Evolutionary conservation across 495 filamentous ascomycete genomes (phyloP).

Genomic region (Aspergillus biplanus): DNA sequence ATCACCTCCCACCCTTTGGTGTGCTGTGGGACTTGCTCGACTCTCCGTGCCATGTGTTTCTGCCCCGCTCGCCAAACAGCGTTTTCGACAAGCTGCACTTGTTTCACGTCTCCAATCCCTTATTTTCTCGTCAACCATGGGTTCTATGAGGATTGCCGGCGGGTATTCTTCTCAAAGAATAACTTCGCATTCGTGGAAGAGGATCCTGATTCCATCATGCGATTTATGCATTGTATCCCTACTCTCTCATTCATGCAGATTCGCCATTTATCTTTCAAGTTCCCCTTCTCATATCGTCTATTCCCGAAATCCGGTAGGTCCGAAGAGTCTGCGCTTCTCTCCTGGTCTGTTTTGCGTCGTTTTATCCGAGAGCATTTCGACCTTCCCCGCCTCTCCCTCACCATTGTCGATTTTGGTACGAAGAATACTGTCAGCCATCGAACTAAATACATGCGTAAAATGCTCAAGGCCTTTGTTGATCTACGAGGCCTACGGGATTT

Average conservation of each 20-base stretch:
- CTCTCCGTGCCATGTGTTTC: constrained; percentile 27
- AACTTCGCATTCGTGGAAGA: constrained; percentile 30
- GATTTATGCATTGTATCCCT: constrained; percentile 22
- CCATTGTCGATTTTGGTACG: constrained; percentile 25
- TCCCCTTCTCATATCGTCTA: constrained; percentile 21
- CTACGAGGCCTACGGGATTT: constrained; percentile 24
- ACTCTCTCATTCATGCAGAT: constrained; percentile 26
- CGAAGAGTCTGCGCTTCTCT: constrained; percentile 19
- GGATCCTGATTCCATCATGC: constrained; percentile 28
- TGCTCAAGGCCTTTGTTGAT: constrained; percentile 24
- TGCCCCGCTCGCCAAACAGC: constrained; percentile 27
- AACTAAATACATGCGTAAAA: constrained; percentile 23
- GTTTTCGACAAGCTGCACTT: constrained; percentile 31
- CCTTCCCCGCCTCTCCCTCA: constrained; percentile 23
- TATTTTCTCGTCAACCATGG: constrained; percentile 32
- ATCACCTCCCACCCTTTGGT: constrained; percentile 9
- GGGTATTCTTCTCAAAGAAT: constrained; percentile 31
- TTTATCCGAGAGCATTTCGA: constrained; percentile 35
- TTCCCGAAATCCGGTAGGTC: constrained; percentile 2
- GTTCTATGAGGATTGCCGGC: constrained; percentile 30
- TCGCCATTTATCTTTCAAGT: constrained; percentile 28
- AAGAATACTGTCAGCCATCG: constrained; percentile 10
- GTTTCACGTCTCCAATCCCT: constrained; percentile 31
- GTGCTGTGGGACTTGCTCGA: constrained; percentile 32
- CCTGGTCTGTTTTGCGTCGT: constrained; percentile 31